phyloP scores from a whole-genome alignment of 176 grass and related monocot genomes.

The Raddia guianensis region DNA sequence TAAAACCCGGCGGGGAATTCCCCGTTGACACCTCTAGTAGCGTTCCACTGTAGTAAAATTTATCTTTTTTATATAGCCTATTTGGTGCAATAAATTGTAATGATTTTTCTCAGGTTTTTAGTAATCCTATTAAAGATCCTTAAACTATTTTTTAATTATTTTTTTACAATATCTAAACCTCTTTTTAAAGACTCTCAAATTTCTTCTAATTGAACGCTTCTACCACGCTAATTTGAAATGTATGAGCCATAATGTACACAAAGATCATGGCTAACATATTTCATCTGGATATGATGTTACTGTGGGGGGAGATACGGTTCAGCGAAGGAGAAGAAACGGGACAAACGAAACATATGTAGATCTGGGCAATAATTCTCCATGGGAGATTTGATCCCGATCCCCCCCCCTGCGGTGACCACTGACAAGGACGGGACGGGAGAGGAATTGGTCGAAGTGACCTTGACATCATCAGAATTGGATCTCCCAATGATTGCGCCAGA shows the following conservation, averaged over 20 bases:
- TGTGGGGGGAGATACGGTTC: constrained; percentile 27
- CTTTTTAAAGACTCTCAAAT: too few species aligned
- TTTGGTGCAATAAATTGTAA: too few species aligned
- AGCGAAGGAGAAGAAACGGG: constrained; percentile 10
- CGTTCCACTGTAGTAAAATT: too few species aligned
- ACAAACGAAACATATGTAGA: not conserved
- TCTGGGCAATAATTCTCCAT: constrained; percentile 16
- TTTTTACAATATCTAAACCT: too few species aligned
- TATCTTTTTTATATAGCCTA: too few species aligned
- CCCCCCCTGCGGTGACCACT: constrained; percentile 7
- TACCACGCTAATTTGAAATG: too few species aligned
- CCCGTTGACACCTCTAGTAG: too few species aligned
- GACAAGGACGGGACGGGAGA: constrained; percentile 33
- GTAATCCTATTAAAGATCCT: too few species aligned
- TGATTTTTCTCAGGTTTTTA: too few species aligned
- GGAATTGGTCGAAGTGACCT: constrained; percentile 14
- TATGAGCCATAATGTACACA: not conserved
- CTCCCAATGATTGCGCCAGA: constrained; percentile 36
- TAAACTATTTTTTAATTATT: too few species aligned
- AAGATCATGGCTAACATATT: not conserved
- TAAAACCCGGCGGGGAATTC: too few species aligned
- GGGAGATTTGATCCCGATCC: constrained; percentile 33
- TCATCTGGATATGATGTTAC: not conserved
- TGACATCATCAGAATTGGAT: constrained; percentile 27
- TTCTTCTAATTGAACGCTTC: too few species aligned